Conservation (phyloP, 164 flowering plant genomes). For the Nelumbo lutea region DNA sequence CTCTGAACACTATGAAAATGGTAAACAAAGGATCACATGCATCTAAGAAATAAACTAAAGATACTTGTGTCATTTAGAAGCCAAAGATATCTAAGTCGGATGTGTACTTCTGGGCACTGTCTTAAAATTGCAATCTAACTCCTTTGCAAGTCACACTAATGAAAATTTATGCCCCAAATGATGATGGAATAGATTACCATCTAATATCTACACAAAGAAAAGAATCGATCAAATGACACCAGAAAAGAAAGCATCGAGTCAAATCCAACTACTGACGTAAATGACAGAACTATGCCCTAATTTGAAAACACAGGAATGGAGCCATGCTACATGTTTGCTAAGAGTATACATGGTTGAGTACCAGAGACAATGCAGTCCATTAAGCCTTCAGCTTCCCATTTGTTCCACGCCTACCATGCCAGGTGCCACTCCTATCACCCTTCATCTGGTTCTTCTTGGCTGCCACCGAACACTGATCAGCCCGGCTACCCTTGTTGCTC, state of each 20-base stretch:
- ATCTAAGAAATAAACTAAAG: too few relatives aligned
- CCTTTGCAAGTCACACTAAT: too few relatives aligned
- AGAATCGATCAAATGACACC: not conserved
- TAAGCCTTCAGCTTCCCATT: slow-evolving; percentile 67
- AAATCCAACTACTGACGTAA: not conserved
- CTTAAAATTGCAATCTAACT: too few relatives aligned
- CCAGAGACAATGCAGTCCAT: not conserved
- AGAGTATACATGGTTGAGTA: not conserved
- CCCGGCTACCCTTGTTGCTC: slow-evolving; percentile 38
- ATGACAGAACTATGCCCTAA: not conserved
- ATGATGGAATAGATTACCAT: too few relatives aligned
- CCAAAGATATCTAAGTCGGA: too few relatives aligned
- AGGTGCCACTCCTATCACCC: slow-evolving; percentile 42
- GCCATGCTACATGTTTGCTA: slow-evolving; percentile 7
- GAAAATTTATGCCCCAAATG: too few relatives aligned
- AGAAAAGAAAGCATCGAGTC: not conserved
- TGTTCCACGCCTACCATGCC: slow-evolving; percentile 51
- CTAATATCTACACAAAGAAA: not conserved
- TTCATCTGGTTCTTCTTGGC: slow-evolving; percentile 63
- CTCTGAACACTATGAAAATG: too few relatives aligned
- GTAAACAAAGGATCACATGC: too few relatives aligned
- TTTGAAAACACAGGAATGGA: not conserved
- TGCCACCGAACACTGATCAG: slow-evolving; percentile 63
- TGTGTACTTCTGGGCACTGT: too few relatives aligned
- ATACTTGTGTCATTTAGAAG: too few relatives aligned